These are phyloP conservation scores for Filobasidium floriforme DNA, from an alignment of 768 basidiomycete genomes.

Conservation along the genomic window DNA sequence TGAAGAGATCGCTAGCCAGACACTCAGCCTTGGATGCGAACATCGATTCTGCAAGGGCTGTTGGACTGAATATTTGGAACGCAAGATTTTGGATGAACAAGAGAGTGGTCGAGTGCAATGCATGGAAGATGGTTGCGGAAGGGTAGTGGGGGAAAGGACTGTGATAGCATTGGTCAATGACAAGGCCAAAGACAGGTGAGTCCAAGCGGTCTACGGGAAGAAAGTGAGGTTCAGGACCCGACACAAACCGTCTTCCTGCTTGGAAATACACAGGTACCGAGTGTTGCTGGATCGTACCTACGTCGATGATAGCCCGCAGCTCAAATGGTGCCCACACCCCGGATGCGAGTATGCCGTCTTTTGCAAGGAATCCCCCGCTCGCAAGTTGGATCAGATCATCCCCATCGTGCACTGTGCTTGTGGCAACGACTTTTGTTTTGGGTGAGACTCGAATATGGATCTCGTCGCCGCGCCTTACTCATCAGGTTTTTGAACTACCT, in stretches of 20 bases:
- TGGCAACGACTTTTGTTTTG: conserved; percentile 83
- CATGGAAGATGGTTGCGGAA: conserved; percentile 47
- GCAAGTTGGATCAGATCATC: conserved; percentile 68
- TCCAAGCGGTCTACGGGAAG: conserved; percentile 31
- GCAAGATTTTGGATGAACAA: conserved; percentile 65
- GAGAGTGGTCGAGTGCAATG: conserved; percentile 48
- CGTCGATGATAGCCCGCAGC: conserved; percentile 68
- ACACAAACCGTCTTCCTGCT: conserved; percentile 3
- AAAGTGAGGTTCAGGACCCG: not conserved
- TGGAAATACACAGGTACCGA: conserved; percentile 61
- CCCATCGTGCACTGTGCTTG: conserved; percentile 84
- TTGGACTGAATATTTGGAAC: conserved; percentile 69
- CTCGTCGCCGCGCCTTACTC: not conserved
- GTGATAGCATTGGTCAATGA: conserved; percentile 20
- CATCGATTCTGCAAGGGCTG: conserved; percentile 77
- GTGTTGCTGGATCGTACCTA: conserved; percentile 84
- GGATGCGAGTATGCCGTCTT: conserved; percentile 90
- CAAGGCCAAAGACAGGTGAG: conserved; percentile 48
- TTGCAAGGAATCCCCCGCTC: conserved; percentile 71
- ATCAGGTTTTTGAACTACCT: not conserved
- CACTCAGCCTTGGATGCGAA: conserved; percentile 67
- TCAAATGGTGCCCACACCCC: conserved; percentile 94
- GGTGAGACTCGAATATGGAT: conserved; percentile 41
- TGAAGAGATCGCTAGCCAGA: conserved; percentile 55
- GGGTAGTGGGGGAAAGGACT: conserved; percentile 31